Percentiles rank a stretch among this genome's conserved stretches.
Evolutionary conservation across 2,329 filamentous ascomycete genomes (phyloP).

Genomic region (Basipetospora sp.): DNA sequence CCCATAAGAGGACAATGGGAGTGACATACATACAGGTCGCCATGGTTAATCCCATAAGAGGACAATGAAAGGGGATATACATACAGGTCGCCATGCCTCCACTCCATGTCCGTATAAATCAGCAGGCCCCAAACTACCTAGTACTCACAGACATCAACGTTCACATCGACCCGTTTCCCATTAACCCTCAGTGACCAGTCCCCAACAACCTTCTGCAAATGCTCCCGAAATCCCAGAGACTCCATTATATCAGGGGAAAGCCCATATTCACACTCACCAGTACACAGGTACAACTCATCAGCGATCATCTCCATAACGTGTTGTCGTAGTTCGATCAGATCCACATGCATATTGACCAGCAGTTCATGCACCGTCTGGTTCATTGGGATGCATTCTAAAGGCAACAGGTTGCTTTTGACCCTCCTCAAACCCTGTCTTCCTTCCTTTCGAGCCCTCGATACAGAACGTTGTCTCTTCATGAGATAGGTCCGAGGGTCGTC

Average conservation of each 20-base stretch:
- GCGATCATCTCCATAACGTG: not conserved
- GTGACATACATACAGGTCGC: no score
- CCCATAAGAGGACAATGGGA: no score
- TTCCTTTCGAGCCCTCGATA: conserved; percentile 5
- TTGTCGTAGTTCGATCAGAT: not conserved
- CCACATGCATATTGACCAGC: not conserved
- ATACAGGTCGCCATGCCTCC: no score
- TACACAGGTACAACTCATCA: not conserved
- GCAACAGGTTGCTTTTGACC: conserved; percentile 1
- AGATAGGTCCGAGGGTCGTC: conserved; percentile 9
- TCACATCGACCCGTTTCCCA: no score
- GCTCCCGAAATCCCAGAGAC: not conserved
- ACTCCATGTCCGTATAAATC: no score
- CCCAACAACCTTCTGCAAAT: not conserved
- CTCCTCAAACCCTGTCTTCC: not conserved
- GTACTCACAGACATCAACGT: no score
- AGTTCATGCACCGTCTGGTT: not conserved
- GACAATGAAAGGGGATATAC: no score
- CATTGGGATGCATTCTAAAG: conserved; percentile 1
- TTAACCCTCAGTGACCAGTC: not conserved
- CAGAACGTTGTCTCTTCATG: conserved; percentile 11
- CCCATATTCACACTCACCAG: not conserved
- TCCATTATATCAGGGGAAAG: not conserved
- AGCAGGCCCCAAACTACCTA: no score
- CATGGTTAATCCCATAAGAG: no score